A percentile compares a stretch with the other conserved stretches of the same genome.
phyloP scores from a whole-genome alignment of 1,139 yeast species.

The Pichia sp. region DNA sequence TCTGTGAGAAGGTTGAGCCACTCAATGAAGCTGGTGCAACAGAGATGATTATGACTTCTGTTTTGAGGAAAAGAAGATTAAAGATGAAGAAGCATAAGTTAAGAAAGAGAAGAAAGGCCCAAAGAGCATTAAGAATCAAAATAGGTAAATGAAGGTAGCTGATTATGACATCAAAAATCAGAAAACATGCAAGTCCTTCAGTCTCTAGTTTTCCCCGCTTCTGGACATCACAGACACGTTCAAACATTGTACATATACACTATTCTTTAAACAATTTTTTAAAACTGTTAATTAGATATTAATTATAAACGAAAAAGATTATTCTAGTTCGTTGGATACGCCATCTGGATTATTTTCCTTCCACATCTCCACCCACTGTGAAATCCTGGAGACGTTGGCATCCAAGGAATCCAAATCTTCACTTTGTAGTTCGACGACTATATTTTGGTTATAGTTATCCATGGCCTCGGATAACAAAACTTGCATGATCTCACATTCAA shows the following conservation, averaged over 20 bases:
- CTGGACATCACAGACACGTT: background rate
- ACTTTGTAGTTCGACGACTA: conserved; percentile 75
- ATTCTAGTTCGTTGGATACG: conserved; percentile 29
- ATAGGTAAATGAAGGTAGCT: conserved; percentile 39
- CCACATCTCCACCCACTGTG: conserved; percentile 76
- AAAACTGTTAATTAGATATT: background rate
- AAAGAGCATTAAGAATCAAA: conserved; percentile 54
- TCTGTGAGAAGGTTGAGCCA: conserved; percentile 14
- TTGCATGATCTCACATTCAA: conserved; percentile 97
- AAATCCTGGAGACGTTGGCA: conserved; percentile 69
- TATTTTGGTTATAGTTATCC: conserved; percentile 71
- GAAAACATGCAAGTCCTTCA: no score
- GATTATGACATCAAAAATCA: no score
- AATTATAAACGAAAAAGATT: background rate
- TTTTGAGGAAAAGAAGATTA: conserved; percentile 55
- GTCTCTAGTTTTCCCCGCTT: no score
- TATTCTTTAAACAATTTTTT: background rate
- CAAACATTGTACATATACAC: background rate
- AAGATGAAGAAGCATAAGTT: conserved; percentile 63
- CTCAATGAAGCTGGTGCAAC: conserved; percentile 14
- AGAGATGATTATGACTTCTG: conserved; percentile 45
- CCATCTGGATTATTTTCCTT: conserved; percentile 44
- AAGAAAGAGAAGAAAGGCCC: conserved; percentile 61
- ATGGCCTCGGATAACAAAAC: conserved; percentile 82
- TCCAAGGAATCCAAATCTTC: conserved; percentile 74